phyloP scores from a whole-genome alignment of 768 basidiomycete species.

The Amanita exitialis region DNA sequence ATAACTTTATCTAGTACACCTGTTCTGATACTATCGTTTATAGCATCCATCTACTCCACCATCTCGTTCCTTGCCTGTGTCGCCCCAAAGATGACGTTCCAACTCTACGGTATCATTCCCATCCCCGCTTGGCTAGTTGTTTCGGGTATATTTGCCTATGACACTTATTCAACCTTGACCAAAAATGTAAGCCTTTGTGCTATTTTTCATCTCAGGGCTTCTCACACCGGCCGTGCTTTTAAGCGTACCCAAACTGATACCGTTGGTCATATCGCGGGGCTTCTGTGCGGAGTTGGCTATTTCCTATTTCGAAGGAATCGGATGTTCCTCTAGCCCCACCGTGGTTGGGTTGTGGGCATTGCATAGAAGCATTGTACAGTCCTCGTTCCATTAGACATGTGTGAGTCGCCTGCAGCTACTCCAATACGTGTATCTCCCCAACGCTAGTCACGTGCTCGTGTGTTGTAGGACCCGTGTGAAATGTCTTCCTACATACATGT shows the following conservation, averaged over 20 bases:
- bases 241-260: conserved; percentile 48
- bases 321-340: not conserved
- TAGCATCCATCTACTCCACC: conserved; percentile 64
- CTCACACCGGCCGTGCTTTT: not conserved
- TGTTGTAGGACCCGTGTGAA: too few relatives aligned
- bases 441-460: too few relatives aligned
- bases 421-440: not conserved
- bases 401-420: not conserved
- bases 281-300: conserved; percentile 51
- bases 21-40: conserved; percentile 1
- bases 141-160: conserved; percentile 54
- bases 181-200: conserved; percentile 22
- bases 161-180: conserved; percentile 35
- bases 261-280: conserved; percentile 61
- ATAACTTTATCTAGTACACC: conserved; percentile 1
- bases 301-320: conserved; percentile 31
- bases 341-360: too few relatives aligned
- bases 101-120: conserved; percentile 68
- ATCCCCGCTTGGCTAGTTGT: conserved; percentile 74
- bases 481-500: too few relatives aligned
- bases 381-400: not conserved
- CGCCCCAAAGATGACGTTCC: conserved; percentile 55
- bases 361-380: not conserved
- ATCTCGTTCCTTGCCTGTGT: conserved; percentile 66
- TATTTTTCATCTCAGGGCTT: not conserved